Percentiles rank a stretch among this genome's conserved stretches.
These are phyloP conservation scores for Blastobotrys persicus DNA, from an alignment of 1,139 yeast genomes.

Conservation along the genomic window DNA sequence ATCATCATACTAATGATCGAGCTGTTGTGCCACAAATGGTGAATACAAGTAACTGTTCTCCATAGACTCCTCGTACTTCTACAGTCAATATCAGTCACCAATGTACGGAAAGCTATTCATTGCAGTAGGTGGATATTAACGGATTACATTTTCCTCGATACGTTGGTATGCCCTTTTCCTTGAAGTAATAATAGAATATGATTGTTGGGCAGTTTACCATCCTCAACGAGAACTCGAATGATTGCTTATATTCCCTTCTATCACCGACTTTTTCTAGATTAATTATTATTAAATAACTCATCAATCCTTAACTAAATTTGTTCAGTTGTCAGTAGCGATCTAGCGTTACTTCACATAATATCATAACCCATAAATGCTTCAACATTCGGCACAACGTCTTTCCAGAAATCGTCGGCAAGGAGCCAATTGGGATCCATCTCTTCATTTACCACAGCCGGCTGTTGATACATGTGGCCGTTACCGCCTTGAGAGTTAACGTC, in stretches of 20 bases:
- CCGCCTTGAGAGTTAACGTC: constrained; percentile 1
- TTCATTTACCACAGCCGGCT: constrained; percentile 14
- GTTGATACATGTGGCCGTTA: constrained; percentile 4
- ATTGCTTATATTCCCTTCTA: no score
- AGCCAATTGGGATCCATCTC: constrained; percentile 30
- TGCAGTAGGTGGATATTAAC: no score
- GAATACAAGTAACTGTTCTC: no score
- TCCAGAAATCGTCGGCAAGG: constrained; percentile 34
- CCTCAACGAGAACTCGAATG: background rate
- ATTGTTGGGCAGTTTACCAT: background rate
- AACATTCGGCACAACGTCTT: constrained; percentile 32
- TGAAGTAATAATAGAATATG: background rate
- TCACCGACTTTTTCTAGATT: no score
- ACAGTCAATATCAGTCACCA: no score
- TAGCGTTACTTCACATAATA: constrained; percentile 15
- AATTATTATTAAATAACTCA: no score
- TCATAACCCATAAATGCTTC: constrained; percentile 35
- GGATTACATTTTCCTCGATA: no score
- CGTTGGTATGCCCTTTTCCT: background rate
- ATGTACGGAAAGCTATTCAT: no score
- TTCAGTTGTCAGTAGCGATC: background rate
- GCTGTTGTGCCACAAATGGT: no score
- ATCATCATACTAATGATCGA: no score
- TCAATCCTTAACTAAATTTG: background rate
- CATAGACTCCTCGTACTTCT: no score